Evolutionary conservation across 75 land plant genomes (phyloP).

Genomic region (Sequoiadendron giganteum): DNA sequence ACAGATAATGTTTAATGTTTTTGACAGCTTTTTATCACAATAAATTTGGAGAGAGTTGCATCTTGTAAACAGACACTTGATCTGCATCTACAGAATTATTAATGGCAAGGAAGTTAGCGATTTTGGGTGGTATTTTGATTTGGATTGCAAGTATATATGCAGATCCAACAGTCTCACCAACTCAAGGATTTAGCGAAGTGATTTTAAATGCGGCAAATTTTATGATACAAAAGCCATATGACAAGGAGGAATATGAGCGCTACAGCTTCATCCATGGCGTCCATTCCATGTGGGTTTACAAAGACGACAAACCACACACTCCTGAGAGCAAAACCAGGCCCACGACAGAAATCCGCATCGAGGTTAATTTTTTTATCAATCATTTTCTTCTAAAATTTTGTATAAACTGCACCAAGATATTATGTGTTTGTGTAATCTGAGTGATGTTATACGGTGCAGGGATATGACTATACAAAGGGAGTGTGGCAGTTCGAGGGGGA

Average conservation of each 20-base stretch:
- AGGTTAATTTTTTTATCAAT: neutral
- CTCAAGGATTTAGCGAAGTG: constrained; percentile 18
- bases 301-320: constrained; percentile 22
- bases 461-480: constrained; percentile 26
- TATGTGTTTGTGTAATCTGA: too few relatives aligned
- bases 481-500: constrained; percentile 47
- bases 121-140: too few relatives aligned
- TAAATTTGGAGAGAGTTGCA: too few relatives aligned
- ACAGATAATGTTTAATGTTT: too few relatives aligned
- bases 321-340: constrained; percentile 21
- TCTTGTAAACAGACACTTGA: too few relatives aligned
- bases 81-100: too few relatives aligned
- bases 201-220: constrained; percentile 13
- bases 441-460: constrained; percentile 11
- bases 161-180: constrained; percentile 14
- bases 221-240: constrained; percentile 24
- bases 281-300: constrained; percentile 24
- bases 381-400: neutral
- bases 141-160: too few relatives aligned
- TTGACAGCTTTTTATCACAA: too few relatives aligned
- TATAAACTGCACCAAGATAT: neutral
- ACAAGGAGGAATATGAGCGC: constrained; percentile 10
- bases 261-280: constrained; percentile 23
- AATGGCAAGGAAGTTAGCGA: too few relatives aligned
- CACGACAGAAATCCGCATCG: constrained; percentile 23